phyloP scores from a whole-genome alignment of 306 rosid species.

The Pterocarpus santalinus region DNA sequence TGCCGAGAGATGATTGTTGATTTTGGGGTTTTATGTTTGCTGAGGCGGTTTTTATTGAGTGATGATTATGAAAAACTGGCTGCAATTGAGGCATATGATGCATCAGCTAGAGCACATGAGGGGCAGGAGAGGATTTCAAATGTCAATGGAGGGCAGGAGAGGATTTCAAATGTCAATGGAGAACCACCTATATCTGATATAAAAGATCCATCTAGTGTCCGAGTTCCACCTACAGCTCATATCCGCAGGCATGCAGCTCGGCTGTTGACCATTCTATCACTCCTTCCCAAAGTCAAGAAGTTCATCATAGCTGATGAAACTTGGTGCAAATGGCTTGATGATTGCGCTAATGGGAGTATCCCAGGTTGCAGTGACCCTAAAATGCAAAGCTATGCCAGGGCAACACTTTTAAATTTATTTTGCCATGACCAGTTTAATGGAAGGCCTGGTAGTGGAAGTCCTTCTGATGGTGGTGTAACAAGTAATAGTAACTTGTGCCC shows the following conservation, averaged over 20 bases:
- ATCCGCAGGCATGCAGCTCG: constrained; percentile 95
- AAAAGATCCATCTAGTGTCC: constrained; percentile 74
- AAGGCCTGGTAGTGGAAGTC: constrained; percentile 54
- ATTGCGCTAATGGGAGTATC: constrained; percentile 86
- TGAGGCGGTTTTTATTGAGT: constrained; percentile 81
- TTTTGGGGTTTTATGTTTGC: constrained; percentile 79
- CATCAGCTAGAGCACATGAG: constrained; percentile 82
- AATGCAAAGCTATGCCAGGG: constrained; percentile 89
- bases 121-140: constrained; percentile 64
- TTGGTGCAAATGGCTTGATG: constrained; percentile 91
- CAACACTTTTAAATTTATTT: constrained; percentile 73
- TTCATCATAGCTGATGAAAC: constrained; percentile 66
- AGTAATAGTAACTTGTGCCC: constrained; percentile 65
- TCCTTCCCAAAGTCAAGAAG: constrained; percentile 79
- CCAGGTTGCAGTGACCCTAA: constrained; percentile 93
- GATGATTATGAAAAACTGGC: constrained; percentile 97
- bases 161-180: constrained; percentile 53
- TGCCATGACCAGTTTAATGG: constrained; percentile 54
- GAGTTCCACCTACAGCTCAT: constrained; percentile 96
- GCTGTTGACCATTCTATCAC: constrained; percentile 87
- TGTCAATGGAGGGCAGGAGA: constrained; percentile 68
- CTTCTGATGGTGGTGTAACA: constrained; percentile 51
- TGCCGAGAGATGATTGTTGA: constrained; percentile 72
- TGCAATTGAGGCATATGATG: constrained; percentile 90
- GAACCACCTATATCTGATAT: constrained; percentile 55